These are phyloP conservation scores for Xylaria bambusicola DNA, from an alignment of 495 filamentous ascomycete genomes.

Conservation along the genomic window DNA sequence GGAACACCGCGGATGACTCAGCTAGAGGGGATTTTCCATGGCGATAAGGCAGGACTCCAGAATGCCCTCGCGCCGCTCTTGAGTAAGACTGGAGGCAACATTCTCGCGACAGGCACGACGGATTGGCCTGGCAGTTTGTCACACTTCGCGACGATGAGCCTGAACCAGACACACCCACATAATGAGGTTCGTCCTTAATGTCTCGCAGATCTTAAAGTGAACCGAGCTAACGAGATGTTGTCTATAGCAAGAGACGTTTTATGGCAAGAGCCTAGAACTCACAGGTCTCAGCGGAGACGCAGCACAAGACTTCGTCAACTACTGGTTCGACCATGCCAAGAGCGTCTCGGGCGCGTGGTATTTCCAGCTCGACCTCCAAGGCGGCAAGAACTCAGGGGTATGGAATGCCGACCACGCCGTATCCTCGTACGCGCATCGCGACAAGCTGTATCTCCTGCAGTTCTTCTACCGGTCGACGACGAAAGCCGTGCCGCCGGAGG, in stretches of 20 bases:
- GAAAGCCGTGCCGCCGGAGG: conserved; percentile 32
- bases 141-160: conserved; percentile 43
- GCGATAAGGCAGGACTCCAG: conserved; percentile 35
- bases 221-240: conserved; percentile 20
- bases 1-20: conserved; percentile 42
- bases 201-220: not conserved
- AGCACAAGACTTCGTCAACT: conserved; percentile 40
- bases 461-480: conserved; percentile 39
- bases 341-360: conserved; percentile 42
- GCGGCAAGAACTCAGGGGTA: conserved; percentile 46
- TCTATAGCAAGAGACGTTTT: conserved; percentile 48
- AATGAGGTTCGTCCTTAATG: conserved; percentile 34
- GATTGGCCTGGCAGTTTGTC: conserved; percentile 45
- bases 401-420: conserved; percentile 32
- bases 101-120: conserved; percentile 39
- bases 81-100: conserved; percentile 31
- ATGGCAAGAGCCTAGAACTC: conserved; percentile 47
- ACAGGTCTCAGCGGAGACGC: conserved; percentile 35
- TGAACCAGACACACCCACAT: conserved; percentile 47
- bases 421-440: conserved; percentile 43
- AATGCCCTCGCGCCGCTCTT: conserved; percentile 42
- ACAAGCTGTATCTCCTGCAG: conserved; percentile 46
- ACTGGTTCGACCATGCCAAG: conserved; percentile 44
- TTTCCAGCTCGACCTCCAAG: conserved; percentile 48
- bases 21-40: conserved; percentile 46